Base-by-base conservation (phyloP, 306 rosid genomes). In the Aeschynomene evenia region DNA sequence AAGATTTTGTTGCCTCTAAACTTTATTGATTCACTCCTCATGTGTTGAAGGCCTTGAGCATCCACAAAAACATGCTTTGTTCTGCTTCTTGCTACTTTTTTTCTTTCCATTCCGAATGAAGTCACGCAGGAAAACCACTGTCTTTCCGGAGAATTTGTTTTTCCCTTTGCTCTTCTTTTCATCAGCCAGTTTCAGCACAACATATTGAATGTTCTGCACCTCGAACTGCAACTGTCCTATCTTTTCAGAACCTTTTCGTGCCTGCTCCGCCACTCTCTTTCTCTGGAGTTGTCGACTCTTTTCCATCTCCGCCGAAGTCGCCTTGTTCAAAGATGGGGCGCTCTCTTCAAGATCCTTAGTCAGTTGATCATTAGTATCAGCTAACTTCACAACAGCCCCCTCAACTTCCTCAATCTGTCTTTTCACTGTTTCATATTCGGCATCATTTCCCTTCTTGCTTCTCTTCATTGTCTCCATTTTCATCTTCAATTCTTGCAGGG, bases 201-300 rank as follows among this genome's bases (percentile, higher is more conserved):
- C 82, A 29, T 81, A 80, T 23, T 91, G 93, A 18, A 95, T 86
- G 81, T 83, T 95, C 80, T 95, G 95, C 75, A 95, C 66, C 81
- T 95, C 96, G 37, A 87, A 87, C 74, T 95, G 99, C 87, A 95
- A 67, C 24, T 82, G 56, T 63, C 96, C 97, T 29, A 95, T 89
- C 86, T 87, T 84, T 65, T 91, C 96, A 0, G 96, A 82, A 45
- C 74, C 88, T 78, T 77, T 86, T 36, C 83, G 83, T 0, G 93
- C 92, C 82, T 91, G 93, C 71, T 91, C 96, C 0, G 74, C 76
- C 18, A 76, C 84, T 78, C 80, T 79, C 60, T 72, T 89, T 78
- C 81, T 60, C 39, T 70, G 52, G 9, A 49, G 23, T 15, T 71
- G 83, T 81, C 77, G 78, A n/a, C 77, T 81, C 78, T 90, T 87